Evolutionary conservation across 225 moss, liverwort and hornwort species (phyloP).

Genomic region (Takakia lepidozioides): DNA sequence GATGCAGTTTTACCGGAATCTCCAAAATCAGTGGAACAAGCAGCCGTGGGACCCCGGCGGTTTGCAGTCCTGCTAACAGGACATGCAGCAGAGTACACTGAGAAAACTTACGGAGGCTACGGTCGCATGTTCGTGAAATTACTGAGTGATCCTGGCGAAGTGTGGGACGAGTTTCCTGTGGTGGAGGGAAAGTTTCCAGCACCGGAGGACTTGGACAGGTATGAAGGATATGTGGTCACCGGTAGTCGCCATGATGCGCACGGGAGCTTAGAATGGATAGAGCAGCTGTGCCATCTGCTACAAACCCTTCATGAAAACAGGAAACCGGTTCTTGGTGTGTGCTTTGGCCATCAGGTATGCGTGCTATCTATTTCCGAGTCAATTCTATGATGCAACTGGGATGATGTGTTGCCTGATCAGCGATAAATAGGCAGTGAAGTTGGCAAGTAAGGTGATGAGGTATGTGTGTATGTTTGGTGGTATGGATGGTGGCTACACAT

Average conservation of each 20-base stretch:
- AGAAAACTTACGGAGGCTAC: constrained; percentile 63
- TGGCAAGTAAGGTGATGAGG: no score
- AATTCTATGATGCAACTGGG: no score
- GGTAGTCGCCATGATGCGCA: constrained; percentile 90
- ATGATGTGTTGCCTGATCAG: no score
- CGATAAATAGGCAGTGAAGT: no score
- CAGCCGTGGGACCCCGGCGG: constrained; percentile 22
- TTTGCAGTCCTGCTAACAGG: constrained; percentile 40
- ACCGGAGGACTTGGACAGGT: constrained; percentile 49
- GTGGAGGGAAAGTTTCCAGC: constrained; percentile 76
- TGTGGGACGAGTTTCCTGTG: constrained; percentile 69
- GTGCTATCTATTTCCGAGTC: no score
- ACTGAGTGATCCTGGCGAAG: constrained; percentile 62
- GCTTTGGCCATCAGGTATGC: constrained; percentile 89
- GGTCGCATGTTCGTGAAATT: constrained; percentile 58
- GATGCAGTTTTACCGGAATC: no score
- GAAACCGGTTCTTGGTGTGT: constrained; percentile 59
- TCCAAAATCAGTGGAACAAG: no score
- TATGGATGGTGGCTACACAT: no score
- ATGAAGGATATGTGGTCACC: constrained; percentile 81
- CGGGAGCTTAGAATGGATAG: constrained; percentile 65
- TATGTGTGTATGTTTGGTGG: no score
- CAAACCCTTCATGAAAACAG: constrained; percentile 51
- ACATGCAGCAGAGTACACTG: constrained; percentile 42
- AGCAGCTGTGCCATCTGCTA: constrained; percentile 48